phyloP scores from a whole-genome alignment of 805 yeast species.

The Sugiyamaella lignohabitans region DNA sequence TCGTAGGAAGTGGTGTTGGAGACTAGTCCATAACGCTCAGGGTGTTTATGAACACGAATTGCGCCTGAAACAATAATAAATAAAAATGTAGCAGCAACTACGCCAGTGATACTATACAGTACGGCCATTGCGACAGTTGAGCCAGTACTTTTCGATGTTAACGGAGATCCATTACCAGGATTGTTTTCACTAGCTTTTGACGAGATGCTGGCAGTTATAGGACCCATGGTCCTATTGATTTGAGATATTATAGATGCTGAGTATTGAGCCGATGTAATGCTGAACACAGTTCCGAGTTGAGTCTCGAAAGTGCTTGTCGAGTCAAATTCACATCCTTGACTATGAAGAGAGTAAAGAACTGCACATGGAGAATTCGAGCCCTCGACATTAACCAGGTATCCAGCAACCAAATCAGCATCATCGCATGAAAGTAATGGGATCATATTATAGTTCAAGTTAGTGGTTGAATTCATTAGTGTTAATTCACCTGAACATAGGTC shows the following conservation, averaged over 20 bases:
- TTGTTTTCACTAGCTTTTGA: neutral
- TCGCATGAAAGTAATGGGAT: constrained; percentile 24
- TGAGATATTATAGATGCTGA: constrained; percentile 14
- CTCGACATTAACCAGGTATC: constrained; percentile 13
- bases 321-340: constrained; percentile 22
- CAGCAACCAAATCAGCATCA: constrained; percentile 14
- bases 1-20: constrained; percentile 5
- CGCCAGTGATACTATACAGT: constrained; percentile 27
- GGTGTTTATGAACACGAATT: constrained; percentile 31
- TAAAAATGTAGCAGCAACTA: constrained; percentile 26
- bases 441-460: constrained; percentile 10
- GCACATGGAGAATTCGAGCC: constrained; percentile 20
- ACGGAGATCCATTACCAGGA: neutral
- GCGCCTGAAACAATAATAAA: constrained; percentile 30
- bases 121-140: constrained; percentile 29
- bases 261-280: constrained; percentile 15
- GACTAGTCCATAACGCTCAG: constrained; percentile 30
- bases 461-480: constrained; percentile 5
- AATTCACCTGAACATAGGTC: constrained; percentile 19
- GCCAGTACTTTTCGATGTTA: neutral
- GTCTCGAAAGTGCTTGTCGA: constrained; percentile 11
- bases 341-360: constrained; percentile 19
- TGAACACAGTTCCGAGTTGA: constrained; percentile 23
- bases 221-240: constrained; percentile 6
- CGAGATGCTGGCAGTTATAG: constrained; percentile 5